A percentile compares a stretch with the other conserved stretches of the same genome.
phyloP scores from a whole-genome alignment of 2,329 filamentous ascomycete genomes.

The Calonectria crousiana region DNA sequence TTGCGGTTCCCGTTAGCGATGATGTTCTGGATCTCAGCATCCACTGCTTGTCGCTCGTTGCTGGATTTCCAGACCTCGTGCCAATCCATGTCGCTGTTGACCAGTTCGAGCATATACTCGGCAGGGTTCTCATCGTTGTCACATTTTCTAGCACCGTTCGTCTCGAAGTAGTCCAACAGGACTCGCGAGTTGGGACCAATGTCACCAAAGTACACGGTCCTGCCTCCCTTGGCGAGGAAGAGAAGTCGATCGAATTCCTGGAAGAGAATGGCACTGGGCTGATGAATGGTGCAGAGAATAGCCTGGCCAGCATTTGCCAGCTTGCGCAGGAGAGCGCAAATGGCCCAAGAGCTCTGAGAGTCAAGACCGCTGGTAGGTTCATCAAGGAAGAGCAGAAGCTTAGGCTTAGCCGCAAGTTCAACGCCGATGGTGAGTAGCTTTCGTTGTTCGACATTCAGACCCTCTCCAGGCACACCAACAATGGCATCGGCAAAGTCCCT shows the following conservation, averaged over 20 bases:
- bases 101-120: constrained; percentile 13
- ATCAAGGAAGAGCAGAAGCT: constrained; percentile 68
- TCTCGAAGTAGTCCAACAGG: constrained; percentile 11
- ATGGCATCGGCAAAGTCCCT: constrained; percentile 70
- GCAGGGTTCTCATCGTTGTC: constrained; percentile 16
- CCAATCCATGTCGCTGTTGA: constrained; percentile 15
- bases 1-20: not conserved
- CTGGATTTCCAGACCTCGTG: constrained; percentile 9
- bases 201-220: constrained; percentile 18
- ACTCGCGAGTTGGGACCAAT: constrained; percentile 10
- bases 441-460: constrained; percentile 67
- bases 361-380: constrained; percentile 69
- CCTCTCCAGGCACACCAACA: constrained; percentile 67
- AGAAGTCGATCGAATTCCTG: constrained; percentile 66
- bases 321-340: constrained; percentile 67
- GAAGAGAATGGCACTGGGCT: constrained; percentile 60
- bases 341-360: constrained; percentile 68
- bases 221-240: constrained; percentile 50
- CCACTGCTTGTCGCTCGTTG: not conserved
- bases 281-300: constrained; percentile 61
- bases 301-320: constrained; percentile 62
- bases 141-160: not conserved
- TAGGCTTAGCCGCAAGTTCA: constrained; percentile 63
- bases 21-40: not conserved
- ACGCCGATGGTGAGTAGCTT: constrained; percentile 69